A percentile compares a stretch with the other conserved stretches of the same genome.
phyloP scores from a whole-genome alignment of 305 asterid genomes.

The Solanum hybrid region DNA sequence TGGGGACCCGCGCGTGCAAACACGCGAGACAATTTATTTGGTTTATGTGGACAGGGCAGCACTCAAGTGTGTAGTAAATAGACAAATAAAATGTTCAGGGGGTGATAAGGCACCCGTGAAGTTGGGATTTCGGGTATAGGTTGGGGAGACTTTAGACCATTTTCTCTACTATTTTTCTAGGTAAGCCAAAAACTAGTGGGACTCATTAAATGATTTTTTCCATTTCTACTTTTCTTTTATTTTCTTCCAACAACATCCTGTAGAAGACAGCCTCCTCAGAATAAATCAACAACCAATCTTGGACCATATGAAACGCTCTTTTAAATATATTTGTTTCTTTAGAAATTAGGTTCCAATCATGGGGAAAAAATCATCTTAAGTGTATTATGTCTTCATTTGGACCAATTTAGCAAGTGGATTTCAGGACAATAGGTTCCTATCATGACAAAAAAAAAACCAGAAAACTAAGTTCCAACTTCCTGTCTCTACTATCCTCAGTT shows the following conservation, averaged over 20 bases:
- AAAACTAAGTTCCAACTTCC: background rate
- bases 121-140: background rate
- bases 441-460: background rate
- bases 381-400: background rate
- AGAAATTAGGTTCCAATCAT: background rate
- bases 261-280: background rate
- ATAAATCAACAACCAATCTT: background rate
- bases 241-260: background rate
- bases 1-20: background rate
- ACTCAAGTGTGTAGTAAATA: background rate
- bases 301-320: background rate
- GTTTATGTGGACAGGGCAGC: background rate
- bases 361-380: background rate
- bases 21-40: background rate
- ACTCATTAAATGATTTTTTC: background rate
- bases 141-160: background rate
- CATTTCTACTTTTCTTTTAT: background rate
- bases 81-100: background rate
- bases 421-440: background rate
- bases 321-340: background rate
- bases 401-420: background rate
- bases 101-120: background rate
- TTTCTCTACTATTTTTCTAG: background rate
- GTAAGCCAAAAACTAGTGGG: background rate
- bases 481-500: background rate